These are phyloP conservation scores for Mucor irregularis DNA, from an alignment of 371 early-diverging fungal species.

Conservation along the genomic window DNA sequence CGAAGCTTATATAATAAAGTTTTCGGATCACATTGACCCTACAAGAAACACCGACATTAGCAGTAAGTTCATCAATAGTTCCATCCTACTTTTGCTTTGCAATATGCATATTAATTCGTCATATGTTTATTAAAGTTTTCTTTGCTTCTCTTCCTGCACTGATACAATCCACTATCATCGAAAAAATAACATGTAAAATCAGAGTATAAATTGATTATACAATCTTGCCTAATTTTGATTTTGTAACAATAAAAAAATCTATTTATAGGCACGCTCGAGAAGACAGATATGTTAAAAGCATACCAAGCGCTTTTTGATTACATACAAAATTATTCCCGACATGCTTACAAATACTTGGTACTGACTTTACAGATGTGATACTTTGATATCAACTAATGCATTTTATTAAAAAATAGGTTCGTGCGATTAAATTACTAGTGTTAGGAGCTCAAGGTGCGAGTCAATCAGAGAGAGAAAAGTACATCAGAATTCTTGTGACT, in stretches of 20 bases:
- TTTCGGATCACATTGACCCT: constrained; percentile 41
- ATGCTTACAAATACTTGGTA: constrained; percentile 46
- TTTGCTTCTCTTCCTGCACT: constrained; percentile 37
- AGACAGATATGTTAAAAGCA: constrained; percentile 30
- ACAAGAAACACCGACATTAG: constrained; percentile 36
- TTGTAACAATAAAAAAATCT: not conserved
- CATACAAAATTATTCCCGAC: constrained; percentile 39
- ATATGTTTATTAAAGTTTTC: constrained; percentile 20
- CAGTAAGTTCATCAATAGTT: no score
- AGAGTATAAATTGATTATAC: not conserved
- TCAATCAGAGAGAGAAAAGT: constrained; percentile 23
- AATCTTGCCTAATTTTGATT: not conserved
- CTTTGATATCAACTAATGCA: no score
- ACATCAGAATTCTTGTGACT: constrained; percentile 30
- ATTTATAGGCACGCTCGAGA: constrained; percentile 24
- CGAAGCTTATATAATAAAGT: constrained; percentile 29
- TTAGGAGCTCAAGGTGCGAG: constrained; percentile 22
- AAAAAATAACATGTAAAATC: constrained; percentile 31
- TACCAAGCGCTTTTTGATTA: constrained; percentile 41
- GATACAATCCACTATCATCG: constrained; percentile 39
- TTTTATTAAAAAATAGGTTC: constrained; percentile 21
- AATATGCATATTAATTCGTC: no score
- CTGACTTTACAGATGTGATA: not conserved
- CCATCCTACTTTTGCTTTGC: no score
- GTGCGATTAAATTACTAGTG: constrained; percentile 32